These are phyloP conservation scores for Fusarium musae DNA, from an alignment of 2,329 filamentous ascomycete species.

Conservation along the genomic window DNA sequence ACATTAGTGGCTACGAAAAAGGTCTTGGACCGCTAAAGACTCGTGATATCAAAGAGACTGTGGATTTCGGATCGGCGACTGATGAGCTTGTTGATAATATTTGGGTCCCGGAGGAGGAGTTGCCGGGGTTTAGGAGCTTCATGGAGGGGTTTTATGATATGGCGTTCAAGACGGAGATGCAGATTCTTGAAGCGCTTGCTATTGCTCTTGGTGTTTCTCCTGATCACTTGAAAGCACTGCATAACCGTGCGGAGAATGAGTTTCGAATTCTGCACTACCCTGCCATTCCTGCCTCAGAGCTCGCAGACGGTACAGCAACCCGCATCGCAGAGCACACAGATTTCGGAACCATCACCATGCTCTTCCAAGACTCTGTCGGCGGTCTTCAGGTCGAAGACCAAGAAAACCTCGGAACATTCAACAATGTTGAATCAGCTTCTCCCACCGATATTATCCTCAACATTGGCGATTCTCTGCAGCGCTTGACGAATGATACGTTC, in stretches of 20 bases:
- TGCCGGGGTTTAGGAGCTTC: slow-evolving; percentile 41
- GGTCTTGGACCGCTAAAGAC: slow-evolving; percentile 65
- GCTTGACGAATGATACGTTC: slow-evolving; percentile 51
- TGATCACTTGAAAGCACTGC: slow-evolving; percentile 73
- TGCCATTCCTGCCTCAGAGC: slow-evolving; percentile 44
- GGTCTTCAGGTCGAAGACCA: slow-evolving; percentile 47
- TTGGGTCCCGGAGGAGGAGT: slow-evolving; percentile 43
- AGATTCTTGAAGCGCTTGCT: slow-evolving; percentile 81
- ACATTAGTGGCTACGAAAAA: slow-evolving; percentile 48
- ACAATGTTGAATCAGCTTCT: slow-evolving; percentile 39
- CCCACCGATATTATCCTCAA: slow-evolving; percentile 52
- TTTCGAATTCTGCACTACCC: slow-evolving; percentile 68
- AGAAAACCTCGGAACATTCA: slow-evolving; percentile 38
- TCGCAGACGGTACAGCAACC: slow-evolving; percentile 42
- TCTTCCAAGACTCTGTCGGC: slow-evolving; percentile 46
- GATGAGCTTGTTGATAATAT: slow-evolving; percentile 46
- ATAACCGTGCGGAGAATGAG: slow-evolving; percentile 68
- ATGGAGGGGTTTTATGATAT: slow-evolving; percentile 70
- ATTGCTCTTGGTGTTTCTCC: slow-evolving; percentile 76
- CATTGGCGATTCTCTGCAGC: slow-evolving; percentile 53
- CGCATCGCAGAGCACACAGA: slow-evolving; percentile 49
- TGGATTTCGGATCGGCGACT: slow-evolving; percentile 52
- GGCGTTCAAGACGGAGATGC: slow-evolving; percentile 76
- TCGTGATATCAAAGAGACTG: slow-evolving; percentile 56
- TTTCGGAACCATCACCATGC: slow-evolving; percentile 49